Evolutionary conservation across 179 eudicot genomes (phyloP).

Genomic region (Gypsophila paniculata): DNA sequence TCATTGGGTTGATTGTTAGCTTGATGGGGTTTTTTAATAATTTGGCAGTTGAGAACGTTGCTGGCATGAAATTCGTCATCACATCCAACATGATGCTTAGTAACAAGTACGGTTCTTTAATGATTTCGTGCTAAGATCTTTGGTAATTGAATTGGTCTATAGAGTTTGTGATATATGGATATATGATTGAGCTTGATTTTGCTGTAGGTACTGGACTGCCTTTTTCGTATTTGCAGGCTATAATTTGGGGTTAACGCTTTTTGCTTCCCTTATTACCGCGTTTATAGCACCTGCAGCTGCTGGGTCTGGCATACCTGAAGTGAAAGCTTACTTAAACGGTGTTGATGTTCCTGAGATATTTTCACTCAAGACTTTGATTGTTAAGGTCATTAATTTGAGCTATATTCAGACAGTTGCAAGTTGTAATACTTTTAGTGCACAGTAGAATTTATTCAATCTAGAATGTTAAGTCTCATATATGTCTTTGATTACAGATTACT

Average conservation of each 20-base stretch:
- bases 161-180: background rate
- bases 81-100: conserved; percentile 74
- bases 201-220: conserved; percentile 50
- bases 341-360: conserved; percentile 81
- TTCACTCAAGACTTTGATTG: conserved; percentile 59
- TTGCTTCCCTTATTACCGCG: conserved; percentile 61
- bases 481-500: conserved; percentile 47
- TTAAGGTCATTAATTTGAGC: conserved; percentile 52
- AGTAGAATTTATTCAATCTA: background rate
- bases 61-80: conserved; percentile 72
- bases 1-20: conserved; percentile 56
- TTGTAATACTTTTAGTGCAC: background rate
- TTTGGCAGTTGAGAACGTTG: conserved; percentile 72
- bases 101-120: conserved; percentile 28
- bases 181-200: conserved; percentile 5
- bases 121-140: background rate
- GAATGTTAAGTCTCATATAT: background rate
- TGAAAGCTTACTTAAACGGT: conserved; percentile 88
- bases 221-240: conserved; percentile 57
- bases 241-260: conserved; percentile 63
- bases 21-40: conserved; percentile 64
- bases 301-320: conserved; percentile 94
- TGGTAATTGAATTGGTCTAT: background rate
- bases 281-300: conserved; percentile 78
- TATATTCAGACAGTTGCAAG: background rate